Base-by-base conservation (phyloP, 371 early-diverging fungal species). In the Globomyces sp. region DNA sequence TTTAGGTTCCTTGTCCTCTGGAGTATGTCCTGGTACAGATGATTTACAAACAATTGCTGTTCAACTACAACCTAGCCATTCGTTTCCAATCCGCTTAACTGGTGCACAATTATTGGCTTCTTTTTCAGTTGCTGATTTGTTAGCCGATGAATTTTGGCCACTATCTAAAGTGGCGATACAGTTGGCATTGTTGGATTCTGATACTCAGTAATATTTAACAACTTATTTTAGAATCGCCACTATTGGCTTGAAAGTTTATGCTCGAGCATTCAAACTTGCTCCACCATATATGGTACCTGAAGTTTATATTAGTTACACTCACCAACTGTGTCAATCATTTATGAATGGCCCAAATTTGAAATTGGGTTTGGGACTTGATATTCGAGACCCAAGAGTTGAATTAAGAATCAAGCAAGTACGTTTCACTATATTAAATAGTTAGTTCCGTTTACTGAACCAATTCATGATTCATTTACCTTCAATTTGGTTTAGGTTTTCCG, bases 241-340 rank as follows among this genome's bases (percentile, higher is more conserved):
- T 51, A 46, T 51, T 39, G 71, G 66, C 4, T 65, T 79, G 10
- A 60, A 73, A 24, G 65, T 80, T 8, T 74, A 74, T 44, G 65
- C 77, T 1, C 57, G 72, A 40, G 65, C 68, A 9, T 80, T 77
- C 69, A 73, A 71, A 44, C 66, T 76, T 1, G 74, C 77, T 3
- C 80, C 77, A n/a, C 74, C 80, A 6, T 67, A 68, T n/a, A 75
- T 80, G 77, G 72, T 71, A 0, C 75, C 72, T 10, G 77, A 80
- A 58, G 60, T 80, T 2, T 80, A 76, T 63, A 45, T 76, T 34
- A 70, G 75, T 49, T 59, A 76, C 9, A 71, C 69, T 4, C 13
- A 46, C 57, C 62, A 36, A 60, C 51, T 59, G 10, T 50, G 24
- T 8, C 51, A 69, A 44, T n/a, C 49, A 6, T 53, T 57, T 58